These are phyloP conservation scores for Clathrus columnatus DNA, from an alignment of 768 basidiomycete species.

Conservation along the genomic window DNA sequence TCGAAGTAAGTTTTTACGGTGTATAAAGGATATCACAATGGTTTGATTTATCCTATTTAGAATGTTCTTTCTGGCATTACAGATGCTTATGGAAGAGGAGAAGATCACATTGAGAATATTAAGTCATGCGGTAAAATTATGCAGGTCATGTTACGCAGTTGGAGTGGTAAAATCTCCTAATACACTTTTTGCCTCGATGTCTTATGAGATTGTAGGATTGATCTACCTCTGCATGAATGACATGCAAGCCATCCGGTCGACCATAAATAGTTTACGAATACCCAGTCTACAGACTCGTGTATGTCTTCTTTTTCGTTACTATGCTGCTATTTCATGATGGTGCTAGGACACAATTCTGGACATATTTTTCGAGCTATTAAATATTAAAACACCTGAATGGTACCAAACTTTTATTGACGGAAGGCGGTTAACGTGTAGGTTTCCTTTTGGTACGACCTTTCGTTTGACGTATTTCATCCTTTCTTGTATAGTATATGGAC, in stretches of 20 bases:
- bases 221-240: slow-evolving; percentile 93
- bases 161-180: slow-evolving; percentile 67
- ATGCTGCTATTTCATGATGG: neutral
- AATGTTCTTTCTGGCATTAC: slow-evolving; percentile 84
- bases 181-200: neutral
- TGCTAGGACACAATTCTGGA: slow-evolving; percentile 84
- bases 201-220: slow-evolving; percentile 43
- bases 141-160: slow-evolving; percentile 77
- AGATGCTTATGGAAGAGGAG: slow-evolving; percentile 81
- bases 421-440: slow-evolving; percentile 74
- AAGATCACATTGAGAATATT: slow-evolving; percentile 73
- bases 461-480: slow-evolving; percentile 48
- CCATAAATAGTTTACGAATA: slow-evolving; percentile 80
- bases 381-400: slow-evolving; percentile 90
- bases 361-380: slow-evolving; percentile 88
- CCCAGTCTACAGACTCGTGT: slow-evolving; percentile 84
- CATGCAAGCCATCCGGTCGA: slow-evolving; percentile 73
- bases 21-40: neutral
- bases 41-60: slow-evolving; percentile 30
- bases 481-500: slow-evolving; percentile 11
- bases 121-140: slow-evolving; percentile 70
- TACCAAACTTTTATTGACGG: slow-evolving; percentile 88
- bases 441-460: neutral
- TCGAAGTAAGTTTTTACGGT: slow-evolving; percentile 54
- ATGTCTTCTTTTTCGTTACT: slow-evolving; percentile 17